These are phyloP conservation scores for Sclerotinia spermophila DNA, from an alignment of 2,329 filamentous ascomycete species.

Conservation along the genomic window DNA sequence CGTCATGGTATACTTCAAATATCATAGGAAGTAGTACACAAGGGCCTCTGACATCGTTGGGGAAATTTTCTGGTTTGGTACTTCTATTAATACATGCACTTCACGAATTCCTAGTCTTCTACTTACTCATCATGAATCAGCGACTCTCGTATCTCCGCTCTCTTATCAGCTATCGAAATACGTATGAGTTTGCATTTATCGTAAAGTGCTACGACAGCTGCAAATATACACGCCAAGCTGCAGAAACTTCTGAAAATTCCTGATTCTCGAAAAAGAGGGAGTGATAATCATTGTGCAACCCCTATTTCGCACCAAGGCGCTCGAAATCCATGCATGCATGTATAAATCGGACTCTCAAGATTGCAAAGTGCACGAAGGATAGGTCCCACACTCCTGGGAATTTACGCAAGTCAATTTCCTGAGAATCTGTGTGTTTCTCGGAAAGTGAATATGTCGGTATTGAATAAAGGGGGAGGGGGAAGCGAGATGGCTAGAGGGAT, in stretches of 20 bases:
- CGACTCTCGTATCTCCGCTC: slow-evolving; percentile 54
- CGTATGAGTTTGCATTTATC: slow-evolving; percentile 49
- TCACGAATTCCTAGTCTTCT: slow-evolving; percentile 46
- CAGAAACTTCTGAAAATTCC: slow-evolving; percentile 42
- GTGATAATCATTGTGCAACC: too few species aligned
- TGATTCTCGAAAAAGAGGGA: too few species aligned
- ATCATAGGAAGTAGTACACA: slow-evolving; percentile 55
- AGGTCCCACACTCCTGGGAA: too few species aligned
- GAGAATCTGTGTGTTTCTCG: background rate
- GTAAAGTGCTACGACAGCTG: slow-evolving; percentile 52
- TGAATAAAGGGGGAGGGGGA: background rate
- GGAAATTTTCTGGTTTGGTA: slow-evolving; percentile 63
- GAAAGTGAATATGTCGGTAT: background rate
- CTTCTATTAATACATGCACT: slow-evolving; percentile 50
- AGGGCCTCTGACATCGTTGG: slow-evolving; percentile 52
- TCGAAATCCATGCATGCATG: too few species aligned
- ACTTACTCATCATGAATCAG: slow-evolving; percentile 56
- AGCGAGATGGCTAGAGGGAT: too few species aligned
- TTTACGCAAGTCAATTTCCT: too few species aligned
- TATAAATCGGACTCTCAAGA: too few species aligned
- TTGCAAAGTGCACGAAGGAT: too few species aligned
- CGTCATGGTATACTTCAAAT: slow-evolving; percentile 57
- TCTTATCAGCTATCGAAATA: slow-evolving; percentile 55
- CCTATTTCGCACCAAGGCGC: too few species aligned
- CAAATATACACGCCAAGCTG: slow-evolving; percentile 54